These are phyloP conservation scores for Sporothrix brunneoviolacea DNA, from an alignment of 2,329 filamentous ascomycete genomes.

Conservation along the genomic window DNA sequence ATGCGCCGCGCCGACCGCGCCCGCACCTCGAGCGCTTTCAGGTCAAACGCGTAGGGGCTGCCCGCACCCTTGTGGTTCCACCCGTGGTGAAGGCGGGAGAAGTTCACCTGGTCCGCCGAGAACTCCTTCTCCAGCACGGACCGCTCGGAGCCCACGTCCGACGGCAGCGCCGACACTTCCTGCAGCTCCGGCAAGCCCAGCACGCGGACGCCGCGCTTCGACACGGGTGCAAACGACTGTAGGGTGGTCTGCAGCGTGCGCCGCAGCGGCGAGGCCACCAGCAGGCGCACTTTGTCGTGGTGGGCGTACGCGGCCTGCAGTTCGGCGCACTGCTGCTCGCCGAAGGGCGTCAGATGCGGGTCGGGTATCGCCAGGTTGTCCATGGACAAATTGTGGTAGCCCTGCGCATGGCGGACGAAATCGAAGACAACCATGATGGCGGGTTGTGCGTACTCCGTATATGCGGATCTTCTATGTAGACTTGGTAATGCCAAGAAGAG, in stretches of 20 bases:
- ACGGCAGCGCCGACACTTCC: conserved; percentile 67
- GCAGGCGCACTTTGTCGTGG: conserved; percentile 58
- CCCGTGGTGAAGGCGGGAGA: conserved; percentile 50
- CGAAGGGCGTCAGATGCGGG: conserved; percentile 69
- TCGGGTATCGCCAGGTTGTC: conserved; percentile 70
- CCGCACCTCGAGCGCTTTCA: conserved; percentile 50
- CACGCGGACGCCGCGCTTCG: conserved; percentile 43
- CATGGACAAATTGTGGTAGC: conserved; percentile 69
- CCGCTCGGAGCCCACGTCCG: conserved; percentile 63
- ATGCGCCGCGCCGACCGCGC: conserved; percentile 55
- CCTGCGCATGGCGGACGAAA: conserved; percentile 68
- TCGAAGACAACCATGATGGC: conserved; percentile 36
- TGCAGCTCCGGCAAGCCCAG: conserved; percentile 69
- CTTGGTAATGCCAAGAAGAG: too few relatives aligned
- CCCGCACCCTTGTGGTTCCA: conserved; percentile 63
- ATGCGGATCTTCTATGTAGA: too few relatives aligned
- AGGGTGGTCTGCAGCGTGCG: conserved; percentile 76
- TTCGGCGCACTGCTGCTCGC: conserved; percentile 63
- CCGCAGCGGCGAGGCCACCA: conserved; percentile 73
- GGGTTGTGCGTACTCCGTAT: too few relatives aligned
- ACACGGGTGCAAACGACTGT: conserved; percentile 55
- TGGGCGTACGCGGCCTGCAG: conserved; percentile 59
- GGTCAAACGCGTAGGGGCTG: conserved; percentile 40
- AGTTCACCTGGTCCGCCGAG: conserved; percentile 51
- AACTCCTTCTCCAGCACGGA: conserved; percentile 55